phyloP scores from a whole-genome alignment of 129 eudicot species.

The Arctium lappa region DNA sequence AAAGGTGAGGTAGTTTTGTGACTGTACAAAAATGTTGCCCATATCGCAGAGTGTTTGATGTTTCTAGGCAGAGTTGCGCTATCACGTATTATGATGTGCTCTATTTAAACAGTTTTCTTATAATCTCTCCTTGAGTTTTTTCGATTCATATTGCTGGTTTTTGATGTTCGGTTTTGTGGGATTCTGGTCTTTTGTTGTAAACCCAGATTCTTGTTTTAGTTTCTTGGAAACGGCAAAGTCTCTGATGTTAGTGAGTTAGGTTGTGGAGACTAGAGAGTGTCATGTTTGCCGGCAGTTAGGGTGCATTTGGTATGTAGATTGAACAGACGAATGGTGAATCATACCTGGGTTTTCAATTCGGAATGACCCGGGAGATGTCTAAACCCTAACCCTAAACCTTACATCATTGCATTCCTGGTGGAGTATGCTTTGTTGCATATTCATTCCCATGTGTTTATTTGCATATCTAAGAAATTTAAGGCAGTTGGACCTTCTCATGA shows the following conservation, averaged over 20 bases:
- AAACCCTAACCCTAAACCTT: too few species aligned
- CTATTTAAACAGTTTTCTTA: constrained; percentile 9
- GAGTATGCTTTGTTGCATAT: neutral
- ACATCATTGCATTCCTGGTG: neutral
- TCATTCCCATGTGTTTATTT: too few species aligned
- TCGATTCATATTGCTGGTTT: neutral
- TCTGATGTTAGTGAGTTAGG: neutral
- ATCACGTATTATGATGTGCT: constrained; percentile 14
- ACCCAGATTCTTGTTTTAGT: neutral
- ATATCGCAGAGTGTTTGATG: constrained; percentile 40
- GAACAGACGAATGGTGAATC: neutral
- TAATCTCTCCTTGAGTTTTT: neutral
- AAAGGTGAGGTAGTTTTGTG: constrained; percentile 41
- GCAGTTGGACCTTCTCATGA: too few species aligned
- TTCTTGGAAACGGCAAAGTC: neutral
- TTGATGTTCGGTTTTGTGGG: neutral
- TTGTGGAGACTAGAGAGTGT: neutral
- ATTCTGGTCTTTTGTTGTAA: neutral
- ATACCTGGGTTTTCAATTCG: too few species aligned
- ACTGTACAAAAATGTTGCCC: constrained; percentile 75
- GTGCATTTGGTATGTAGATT: neutral
- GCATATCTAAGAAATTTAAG: too few species aligned
- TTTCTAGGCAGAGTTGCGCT: constrained; percentile 29
- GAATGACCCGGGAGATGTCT: too few species aligned
- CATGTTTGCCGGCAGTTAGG: neutral